Percentiles rank a stretch among this genome's conserved stretches.
phyloP scores from a whole-genome alignment of 768 basidiomycete genomes.

The Xerocomellus intermedius region DNA sequence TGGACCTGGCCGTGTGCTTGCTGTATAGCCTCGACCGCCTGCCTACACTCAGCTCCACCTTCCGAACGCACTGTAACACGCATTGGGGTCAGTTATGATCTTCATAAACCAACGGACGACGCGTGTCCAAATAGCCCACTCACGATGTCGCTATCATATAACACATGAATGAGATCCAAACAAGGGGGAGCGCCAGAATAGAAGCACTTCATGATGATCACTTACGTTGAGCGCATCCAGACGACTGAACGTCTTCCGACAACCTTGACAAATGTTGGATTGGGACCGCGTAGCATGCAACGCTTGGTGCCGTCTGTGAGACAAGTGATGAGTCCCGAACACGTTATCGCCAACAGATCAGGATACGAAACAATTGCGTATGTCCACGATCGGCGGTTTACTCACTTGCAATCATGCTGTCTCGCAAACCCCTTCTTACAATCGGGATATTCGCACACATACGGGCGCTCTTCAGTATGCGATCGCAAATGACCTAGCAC shows the following conservation, averaged over 20 bases:
- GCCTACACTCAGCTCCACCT: constrained; percentile 76
- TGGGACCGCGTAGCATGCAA: constrained; percentile 82
- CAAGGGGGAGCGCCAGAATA: constrained; percentile 17
- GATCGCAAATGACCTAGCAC: constrained; percentile 83
- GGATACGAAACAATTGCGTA: background rate
- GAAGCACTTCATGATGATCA: constrained; percentile 35
- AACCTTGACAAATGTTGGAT: constrained; percentile 85
- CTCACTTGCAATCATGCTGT: constrained; percentile 96
- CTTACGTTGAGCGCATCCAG: constrained; percentile 92
- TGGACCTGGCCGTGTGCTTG: constrained; percentile 31
- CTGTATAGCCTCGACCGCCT: constrained; percentile 38
- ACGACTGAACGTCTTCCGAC: constrained; percentile 92
- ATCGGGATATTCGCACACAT: constrained; percentile 90
- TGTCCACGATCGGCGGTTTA: constrained; percentile 22
- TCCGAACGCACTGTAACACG: constrained; percentile 70
- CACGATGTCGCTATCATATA: constrained; percentile 67
- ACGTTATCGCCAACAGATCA: background rate
- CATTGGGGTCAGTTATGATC: constrained; percentile 23
- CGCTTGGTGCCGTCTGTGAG: constrained; percentile 78
- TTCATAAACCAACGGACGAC: constrained; percentile 23
- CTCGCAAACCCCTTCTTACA: constrained; percentile 95
- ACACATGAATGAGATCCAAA: constrained; percentile 26
- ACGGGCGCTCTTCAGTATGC: constrained; percentile 94
- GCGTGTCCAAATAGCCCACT: constrained; percentile 37
- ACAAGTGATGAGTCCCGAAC: constrained; percentile 7